Conservation (phyloP, 805 yeast genomes). For the Yamadazyma olivae region DNA sequence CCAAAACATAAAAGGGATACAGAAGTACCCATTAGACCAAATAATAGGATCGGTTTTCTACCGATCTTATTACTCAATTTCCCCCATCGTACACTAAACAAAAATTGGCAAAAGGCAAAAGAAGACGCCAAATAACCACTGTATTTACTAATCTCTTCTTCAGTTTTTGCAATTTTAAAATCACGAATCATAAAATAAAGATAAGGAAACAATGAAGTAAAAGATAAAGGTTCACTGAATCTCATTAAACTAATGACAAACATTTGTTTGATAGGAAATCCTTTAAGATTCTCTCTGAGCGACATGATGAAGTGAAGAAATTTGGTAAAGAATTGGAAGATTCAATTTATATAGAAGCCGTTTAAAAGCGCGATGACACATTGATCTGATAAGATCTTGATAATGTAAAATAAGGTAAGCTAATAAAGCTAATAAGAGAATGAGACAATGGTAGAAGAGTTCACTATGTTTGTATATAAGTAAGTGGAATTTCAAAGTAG, state of each 20-base stretch:
- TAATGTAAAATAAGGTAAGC: no score
- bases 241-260: conserved; percentile 39
- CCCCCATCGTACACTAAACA: conserved; percentile 61
- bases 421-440: no score
- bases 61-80: conserved; percentile 51
- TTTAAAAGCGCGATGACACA: no score
- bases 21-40: conserved; percentile 52
- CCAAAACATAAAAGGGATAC: conserved; percentile 49
- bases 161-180: conserved; percentile 45
- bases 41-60: conserved; percentile 48
- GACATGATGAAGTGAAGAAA: conserved; percentile 1
- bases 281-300: conserved; percentile 46
- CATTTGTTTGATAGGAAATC: conserved; percentile 54
- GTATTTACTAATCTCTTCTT: conserved; percentile 52
- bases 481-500: no score
- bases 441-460: no score
- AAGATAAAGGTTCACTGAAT: conserved; percentile 60
- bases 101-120: conserved; percentile 57
- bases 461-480: no score
- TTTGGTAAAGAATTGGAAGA: no score
- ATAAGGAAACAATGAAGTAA: conserved; percentile 61
- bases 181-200: conserved; percentile 62
- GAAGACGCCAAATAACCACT: conserved; percentile 60
- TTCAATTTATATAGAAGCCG: no score
- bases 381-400: no score